Conservation (phyloP, 192 early-diverging fungal species). For the Tieghemiomyces parasiticus region DNA sequence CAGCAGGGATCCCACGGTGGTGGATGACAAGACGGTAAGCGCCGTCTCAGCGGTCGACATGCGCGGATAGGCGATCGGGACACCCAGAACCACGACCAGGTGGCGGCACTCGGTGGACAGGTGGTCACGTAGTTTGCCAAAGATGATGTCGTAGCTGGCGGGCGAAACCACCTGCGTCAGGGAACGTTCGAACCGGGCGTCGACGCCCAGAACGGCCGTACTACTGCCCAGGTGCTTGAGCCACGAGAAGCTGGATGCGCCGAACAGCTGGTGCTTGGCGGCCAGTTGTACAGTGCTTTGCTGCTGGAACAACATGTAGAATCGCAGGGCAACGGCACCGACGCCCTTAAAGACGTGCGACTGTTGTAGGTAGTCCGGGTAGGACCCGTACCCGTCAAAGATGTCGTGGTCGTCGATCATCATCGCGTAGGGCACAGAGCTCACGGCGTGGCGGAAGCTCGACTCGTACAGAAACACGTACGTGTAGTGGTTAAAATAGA, state of each 20-base stretch:
- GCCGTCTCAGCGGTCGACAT: conserved; percentile 49
- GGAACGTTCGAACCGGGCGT: conserved; percentile 59
- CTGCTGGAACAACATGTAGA: conserved; percentile 76
- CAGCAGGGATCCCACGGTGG: conserved; percentile 33
- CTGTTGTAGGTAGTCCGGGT: conserved; percentile 55
- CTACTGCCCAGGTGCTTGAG: conserved; percentile 51
- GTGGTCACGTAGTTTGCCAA: conserved; percentile 31
- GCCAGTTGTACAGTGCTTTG: conserved; percentile 48
- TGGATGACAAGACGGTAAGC: conserved; percentile 37
- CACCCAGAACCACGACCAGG: conserved; percentile 50
- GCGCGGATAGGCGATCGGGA: conserved; percentile 65
- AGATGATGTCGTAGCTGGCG: conserved; percentile 41
- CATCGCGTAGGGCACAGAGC: conserved; percentile 58
- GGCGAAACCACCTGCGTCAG: conserved; percentile 40
- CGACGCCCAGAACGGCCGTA: conserved; percentile 45
- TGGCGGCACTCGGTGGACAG: conserved; percentile 41
- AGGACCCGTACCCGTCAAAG: conserved; percentile 75
- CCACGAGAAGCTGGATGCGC: conserved; percentile 35
- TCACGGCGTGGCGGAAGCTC: conserved; percentile 48
- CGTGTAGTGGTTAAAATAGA: conserved; percentile 54
- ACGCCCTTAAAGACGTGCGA: conserved; percentile 60
- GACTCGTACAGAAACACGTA: conserved; percentile 38
- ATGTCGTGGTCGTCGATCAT: conserved; percentile 82
- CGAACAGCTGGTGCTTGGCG: conserved; percentile 37
- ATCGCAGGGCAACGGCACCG: conserved; percentile 48